Evolutionary conservation across 2,329 filamentous ascomycete genomes (phyloP).

Genomic region (Ophiostoma australiae): DNA sequence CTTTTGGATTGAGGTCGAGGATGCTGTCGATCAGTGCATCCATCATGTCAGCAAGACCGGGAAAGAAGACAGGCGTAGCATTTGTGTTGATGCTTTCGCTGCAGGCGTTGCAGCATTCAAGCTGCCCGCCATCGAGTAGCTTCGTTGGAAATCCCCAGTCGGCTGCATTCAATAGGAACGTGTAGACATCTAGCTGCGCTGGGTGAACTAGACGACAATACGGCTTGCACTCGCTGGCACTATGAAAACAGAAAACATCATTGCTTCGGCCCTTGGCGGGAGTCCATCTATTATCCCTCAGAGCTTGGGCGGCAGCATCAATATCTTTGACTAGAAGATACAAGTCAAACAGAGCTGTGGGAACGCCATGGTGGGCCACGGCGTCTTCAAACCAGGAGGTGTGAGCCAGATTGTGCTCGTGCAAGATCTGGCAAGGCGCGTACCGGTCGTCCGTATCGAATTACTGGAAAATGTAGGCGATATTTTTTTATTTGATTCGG

Average conservation of each 20-base stretch:
- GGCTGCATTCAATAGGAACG: neutral
- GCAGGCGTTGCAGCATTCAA: neutral
- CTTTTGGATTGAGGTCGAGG: neutral
- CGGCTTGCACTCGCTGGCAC: neutral
- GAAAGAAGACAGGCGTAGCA: neutral
- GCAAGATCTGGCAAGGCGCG: neutral
- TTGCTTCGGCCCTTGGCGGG: neutral
- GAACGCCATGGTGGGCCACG: constrained; percentile 4
- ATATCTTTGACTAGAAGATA: constrained; percentile 13
- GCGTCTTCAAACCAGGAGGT: constrained; percentile 15
- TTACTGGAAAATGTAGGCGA: neutral
- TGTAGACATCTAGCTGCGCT: neutral
- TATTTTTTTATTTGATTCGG: neutral
- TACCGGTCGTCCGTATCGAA: neutral
- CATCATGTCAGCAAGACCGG: neutral
- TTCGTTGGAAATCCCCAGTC: neutral
- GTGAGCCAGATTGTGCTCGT: neutral
- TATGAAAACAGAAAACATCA: neutral
- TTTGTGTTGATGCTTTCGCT: neutral
- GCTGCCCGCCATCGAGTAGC: neutral
- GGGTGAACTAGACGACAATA: neutral
- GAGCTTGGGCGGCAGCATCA: neutral
- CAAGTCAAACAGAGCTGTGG: neutral
- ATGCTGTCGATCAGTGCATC: neutral
- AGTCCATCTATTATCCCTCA: neutral